Evolutionary conservation across 192 early-diverging fungal species (phyloP).

Genomic region (Gonapodya sp.): DNA sequence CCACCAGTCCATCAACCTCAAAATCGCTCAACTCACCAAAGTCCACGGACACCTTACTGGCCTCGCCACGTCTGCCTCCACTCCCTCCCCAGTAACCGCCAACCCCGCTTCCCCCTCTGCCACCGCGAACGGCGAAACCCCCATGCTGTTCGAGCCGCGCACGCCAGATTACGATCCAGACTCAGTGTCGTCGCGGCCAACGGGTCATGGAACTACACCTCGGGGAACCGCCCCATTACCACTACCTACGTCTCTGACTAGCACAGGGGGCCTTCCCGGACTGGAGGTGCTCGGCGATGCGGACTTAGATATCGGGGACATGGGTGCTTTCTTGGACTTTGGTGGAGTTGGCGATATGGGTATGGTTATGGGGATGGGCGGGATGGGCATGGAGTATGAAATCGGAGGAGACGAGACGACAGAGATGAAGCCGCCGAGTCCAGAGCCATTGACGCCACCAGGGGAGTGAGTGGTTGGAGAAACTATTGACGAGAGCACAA

Average conservation of each 20-base stretch:
- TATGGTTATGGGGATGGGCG: neutral
- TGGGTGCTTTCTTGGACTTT: neutral
- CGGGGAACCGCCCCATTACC: too few relatives aligned
- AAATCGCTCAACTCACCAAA: neutral
- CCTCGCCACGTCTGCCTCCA: neutral
- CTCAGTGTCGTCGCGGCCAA: neutral
- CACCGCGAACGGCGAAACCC: neutral
- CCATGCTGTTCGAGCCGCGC: neutral
- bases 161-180: neutral
- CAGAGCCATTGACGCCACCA: neutral
- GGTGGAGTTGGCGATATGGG: neutral
- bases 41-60: neutral
- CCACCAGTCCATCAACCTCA: neutral
- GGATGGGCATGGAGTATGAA: neutral
- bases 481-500: too few relatives aligned
- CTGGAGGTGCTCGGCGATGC: neutral
- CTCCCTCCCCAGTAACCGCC: neutral
- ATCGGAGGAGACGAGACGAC: neutral
- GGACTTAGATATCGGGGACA: neutral
- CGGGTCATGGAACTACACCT: too few relatives aligned
- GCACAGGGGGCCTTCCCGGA: neutral
- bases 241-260: too few relatives aligned
- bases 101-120: neutral
- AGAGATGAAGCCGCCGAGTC: neutral
- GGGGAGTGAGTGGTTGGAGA: neutral